Percentiles rank a stretch among this genome's conserved stretches.
Evolutionary conservation across 2,329 filamentous ascomycete species (phyloP).

Genomic region (Penicillium sp.): DNA sequence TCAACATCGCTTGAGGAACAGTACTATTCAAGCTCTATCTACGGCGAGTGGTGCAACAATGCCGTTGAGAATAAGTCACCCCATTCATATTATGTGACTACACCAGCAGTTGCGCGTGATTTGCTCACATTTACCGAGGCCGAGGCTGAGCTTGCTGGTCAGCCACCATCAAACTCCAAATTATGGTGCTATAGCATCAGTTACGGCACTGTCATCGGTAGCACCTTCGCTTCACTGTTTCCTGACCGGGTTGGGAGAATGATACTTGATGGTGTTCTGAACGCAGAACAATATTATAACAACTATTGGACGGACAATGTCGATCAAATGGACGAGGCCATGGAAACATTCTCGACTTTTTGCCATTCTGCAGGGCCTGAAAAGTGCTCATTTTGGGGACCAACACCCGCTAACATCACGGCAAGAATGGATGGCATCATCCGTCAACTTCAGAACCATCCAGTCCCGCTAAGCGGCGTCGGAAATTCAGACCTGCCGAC

Average conservation of each 20-base stretch:
- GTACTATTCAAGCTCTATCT: slow-evolving; percentile 29
- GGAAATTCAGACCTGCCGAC: background rate
- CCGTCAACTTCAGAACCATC: background rate
- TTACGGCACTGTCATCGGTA: slow-evolving; percentile 53
- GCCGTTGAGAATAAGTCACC: slow-evolving; percentile 19
- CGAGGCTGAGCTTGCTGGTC: slow-evolving; percentile 13
- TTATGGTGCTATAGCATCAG: slow-evolving; percentile 58
- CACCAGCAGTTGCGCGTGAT: background rate
- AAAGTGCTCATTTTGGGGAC: slow-evolving; percentile 26
- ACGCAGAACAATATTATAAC: slow-evolving; percentile 53
- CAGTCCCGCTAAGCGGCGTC: background rate
- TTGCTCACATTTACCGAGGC: background rate
- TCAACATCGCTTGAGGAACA: slow-evolving; percentile 37
- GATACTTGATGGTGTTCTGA: slow-evolving; percentile 49
- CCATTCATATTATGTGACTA: slow-evolving; percentile 15
- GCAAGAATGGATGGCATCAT: background rate
- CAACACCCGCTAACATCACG: slow-evolving; percentile 8
- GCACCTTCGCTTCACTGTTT: slow-evolving; percentile 51
- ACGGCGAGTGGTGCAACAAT: slow-evolving; percentile 27
- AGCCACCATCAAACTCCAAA: slow-evolving; percentile 27
- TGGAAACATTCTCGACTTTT: slow-evolving; percentile 57
- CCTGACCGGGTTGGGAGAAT: slow-evolving; percentile 47
- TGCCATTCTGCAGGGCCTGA: slow-evolving; percentile 55
- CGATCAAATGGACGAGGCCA: slow-evolving; percentile 59
- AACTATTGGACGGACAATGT: slow-evolving; percentile 55